These are phyloP conservation scores for Tylopilus cervinicoccineus DNA, from an alignment of 768 basidiomycete species.

Conservation along the genomic window DNA sequence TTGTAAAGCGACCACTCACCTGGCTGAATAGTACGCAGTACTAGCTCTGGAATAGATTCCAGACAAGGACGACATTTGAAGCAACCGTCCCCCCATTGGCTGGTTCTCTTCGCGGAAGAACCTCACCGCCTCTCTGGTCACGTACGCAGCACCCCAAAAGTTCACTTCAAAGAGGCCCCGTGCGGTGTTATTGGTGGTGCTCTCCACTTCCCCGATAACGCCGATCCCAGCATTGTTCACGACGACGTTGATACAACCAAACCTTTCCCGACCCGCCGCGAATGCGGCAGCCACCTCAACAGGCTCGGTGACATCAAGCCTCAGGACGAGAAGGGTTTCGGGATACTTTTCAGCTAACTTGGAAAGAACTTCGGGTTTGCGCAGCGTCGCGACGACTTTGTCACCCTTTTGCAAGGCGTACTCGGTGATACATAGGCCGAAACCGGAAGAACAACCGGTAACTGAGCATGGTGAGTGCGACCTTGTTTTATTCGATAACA, in stretches of 20 bases:
- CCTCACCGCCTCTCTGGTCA: slow-evolving; percentile 32
- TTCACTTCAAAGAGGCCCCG: slow-evolving; percentile 37
- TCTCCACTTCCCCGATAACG: slow-evolving; percentile 21
- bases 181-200: slow-evolving; percentile 31
- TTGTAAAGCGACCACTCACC: slow-evolving; percentile 3
- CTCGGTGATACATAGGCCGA: slow-evolving; percentile 33
- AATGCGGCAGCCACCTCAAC: not conserved
- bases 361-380: slow-evolving; percentile 32
- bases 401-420: slow-evolving; percentile 34
- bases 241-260: slow-evolving; percentile 27
- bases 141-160: slow-evolving; percentile 42
- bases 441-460: slow-evolving; percentile 38
- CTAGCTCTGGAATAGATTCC: slow-evolving; percentile 22
- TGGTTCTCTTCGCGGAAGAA: slow-evolving; percentile 23
- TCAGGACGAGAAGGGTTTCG: slow-evolving; percentile 33
- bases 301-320: slow-evolving; percentile 35
- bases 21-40: slow-evolving; percentile 18
- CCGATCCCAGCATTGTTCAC: slow-evolving; percentile 2
- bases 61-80: slow-evolving; percentile 25
- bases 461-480: slow-evolving; percentile 22
- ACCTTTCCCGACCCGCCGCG: slow-evolving; percentile 1
- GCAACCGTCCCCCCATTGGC: slow-evolving; percentile 36
- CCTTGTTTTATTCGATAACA: not conserved
- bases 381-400: slow-evolving; percentile 40
- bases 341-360: slow-evolving; percentile 26